Percentiles rank a stretch among this genome's conserved stretches.
Conservation (phyloP, 1,284 basidiomycete species). For the Sphaerobolus stellatus region DNA sequence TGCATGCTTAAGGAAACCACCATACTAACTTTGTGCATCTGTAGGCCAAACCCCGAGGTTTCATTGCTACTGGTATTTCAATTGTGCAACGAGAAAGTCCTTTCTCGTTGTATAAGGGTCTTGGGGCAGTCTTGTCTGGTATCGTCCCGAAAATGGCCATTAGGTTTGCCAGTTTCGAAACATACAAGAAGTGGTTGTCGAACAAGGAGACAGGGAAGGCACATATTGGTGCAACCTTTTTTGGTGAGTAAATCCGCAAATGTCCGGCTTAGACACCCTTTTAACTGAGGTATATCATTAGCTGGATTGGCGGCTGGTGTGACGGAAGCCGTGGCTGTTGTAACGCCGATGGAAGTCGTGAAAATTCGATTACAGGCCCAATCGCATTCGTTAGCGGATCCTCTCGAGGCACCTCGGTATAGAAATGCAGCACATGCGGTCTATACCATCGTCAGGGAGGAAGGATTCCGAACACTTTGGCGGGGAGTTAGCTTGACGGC, state of each 20-base stretch:
- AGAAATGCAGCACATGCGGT: constrained; percentile 96
- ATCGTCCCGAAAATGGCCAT: constrained; percentile 99
- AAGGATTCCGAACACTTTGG: constrained; percentile 86
- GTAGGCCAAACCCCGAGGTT: constrained; percentile 90
- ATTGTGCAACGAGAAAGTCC: constrained; percentile 93
- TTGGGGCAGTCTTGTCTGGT: constrained; percentile 95
- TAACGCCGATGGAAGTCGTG: constrained; percentile 99
- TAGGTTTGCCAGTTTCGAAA: constrained; percentile 96
- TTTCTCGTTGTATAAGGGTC: constrained; percentile 95
- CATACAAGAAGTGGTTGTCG: constrained; percentile 85
- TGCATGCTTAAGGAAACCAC: not conserved
- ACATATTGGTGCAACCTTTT: constrained; percentile 71
- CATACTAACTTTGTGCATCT: not conserved
- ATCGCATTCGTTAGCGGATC: constrained; percentile 96
- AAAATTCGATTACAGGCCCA: constrained; percentile 99
- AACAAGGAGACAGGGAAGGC: constrained; percentile 78
- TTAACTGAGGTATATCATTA: constrained; percentile 26
- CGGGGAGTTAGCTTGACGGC: constrained; percentile 94
- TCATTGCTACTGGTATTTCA: constrained; percentile 87
- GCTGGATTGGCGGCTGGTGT: constrained; percentile 94
- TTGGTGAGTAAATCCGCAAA: constrained; percentile 54
- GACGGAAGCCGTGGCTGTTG: constrained; percentile 91
- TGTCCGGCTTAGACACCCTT: not conserved
- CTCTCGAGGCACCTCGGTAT: constrained; percentile 90
- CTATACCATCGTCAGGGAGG: constrained; percentile 93